These are phyloP conservation scores for Claviceps fusiformis DNA, from an alignment of 2,329 filamentous ascomycete genomes.

Conservation along the genomic window DNA sequence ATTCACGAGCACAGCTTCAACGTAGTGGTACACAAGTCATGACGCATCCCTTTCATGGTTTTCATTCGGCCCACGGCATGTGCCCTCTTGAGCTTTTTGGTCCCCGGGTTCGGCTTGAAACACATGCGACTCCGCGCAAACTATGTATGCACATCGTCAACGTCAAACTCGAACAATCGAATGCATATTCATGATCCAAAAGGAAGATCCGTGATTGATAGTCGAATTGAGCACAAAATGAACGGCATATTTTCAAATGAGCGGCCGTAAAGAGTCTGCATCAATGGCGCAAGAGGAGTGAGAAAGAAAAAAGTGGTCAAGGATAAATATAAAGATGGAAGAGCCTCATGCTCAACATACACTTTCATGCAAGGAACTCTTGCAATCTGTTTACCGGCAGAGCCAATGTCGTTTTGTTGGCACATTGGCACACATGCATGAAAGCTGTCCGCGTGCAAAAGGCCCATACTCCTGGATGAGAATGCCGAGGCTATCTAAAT, in stretches of 20 bases:
- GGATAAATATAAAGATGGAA: background rate
- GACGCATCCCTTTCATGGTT: background rate
- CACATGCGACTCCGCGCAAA: background rate
- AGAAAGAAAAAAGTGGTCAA: background rate
- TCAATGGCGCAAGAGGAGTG: background rate
- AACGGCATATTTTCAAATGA: too few relatives aligned
- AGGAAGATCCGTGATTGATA: too few relatives aligned
- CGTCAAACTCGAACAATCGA: too few relatives aligned
- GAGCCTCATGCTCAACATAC: background rate
- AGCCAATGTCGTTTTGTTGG: background rate
- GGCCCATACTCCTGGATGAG: background rate
- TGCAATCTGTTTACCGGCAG: background rate
- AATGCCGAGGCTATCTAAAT: background rate
- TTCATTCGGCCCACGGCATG: background rate
- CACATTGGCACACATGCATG: background rate
- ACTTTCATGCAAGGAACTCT: background rate
- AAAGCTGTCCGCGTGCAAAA: background rate
- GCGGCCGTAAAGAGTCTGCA: background rate
- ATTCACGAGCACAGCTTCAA: background rate
- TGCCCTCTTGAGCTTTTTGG: too few relatives aligned
- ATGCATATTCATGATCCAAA: too few relatives aligned
- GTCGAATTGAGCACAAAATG: too few relatives aligned
- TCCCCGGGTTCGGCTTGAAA: background rate
- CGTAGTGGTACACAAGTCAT: background rate
- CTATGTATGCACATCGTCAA: too few relatives aligned